Conservation (phyloP, 1,139 yeast species). For the Kluyveromyces sp. region DNA sequence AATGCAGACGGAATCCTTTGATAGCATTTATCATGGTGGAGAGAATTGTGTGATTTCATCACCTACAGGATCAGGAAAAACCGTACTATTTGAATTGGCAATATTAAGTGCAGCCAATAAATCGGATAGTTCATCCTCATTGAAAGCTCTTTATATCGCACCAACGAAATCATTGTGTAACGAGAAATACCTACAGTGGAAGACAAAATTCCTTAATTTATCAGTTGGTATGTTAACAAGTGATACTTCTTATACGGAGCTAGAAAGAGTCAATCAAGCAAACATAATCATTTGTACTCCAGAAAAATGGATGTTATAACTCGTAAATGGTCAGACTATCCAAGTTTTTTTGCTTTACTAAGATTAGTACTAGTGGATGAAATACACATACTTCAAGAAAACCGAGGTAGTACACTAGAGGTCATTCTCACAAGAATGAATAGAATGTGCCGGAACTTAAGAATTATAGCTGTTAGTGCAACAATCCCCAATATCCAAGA, state of each 20-base stretch:
- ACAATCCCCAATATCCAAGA: constrained; percentile 47
- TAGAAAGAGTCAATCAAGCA: constrained; percentile 36
- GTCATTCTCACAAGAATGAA: constrained; percentile 48
- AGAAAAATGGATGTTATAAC: constrained; percentile 50
- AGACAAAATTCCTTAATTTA: constrained; percentile 33
- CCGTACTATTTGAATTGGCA: constrained; percentile 47
- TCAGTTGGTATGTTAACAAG: constrained; percentile 43
- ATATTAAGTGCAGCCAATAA: constrained; percentile 34
- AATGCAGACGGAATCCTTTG: constrained; percentile 44
- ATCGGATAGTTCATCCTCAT: constrained; percentile 13
- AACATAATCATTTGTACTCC: constrained; percentile 48
- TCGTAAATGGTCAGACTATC: constrained; percentile 41
- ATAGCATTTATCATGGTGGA: constrained; percentile 30
- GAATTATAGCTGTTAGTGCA: constrained; percentile 48
- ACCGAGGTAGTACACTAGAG: constrained; percentile 46
- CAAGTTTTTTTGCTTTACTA: constrained; percentile 34
- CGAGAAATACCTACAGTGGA: constrained; percentile 41
- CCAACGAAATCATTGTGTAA: constrained; percentile 48
- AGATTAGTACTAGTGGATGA: constrained; percentile 43
- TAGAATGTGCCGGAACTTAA: constrained; percentile 31
- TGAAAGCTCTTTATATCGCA: constrained; percentile 43
- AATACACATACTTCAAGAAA: constrained; percentile 41
- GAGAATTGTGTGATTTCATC: constrained; percentile 42
- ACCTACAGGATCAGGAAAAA: constrained; percentile 55
- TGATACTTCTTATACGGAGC: constrained; percentile 38